These are phyloP conservation scores for Collybia sordida DNA, from an alignment of 768 basidiomycete genomes.

Conservation along the genomic window DNA sequence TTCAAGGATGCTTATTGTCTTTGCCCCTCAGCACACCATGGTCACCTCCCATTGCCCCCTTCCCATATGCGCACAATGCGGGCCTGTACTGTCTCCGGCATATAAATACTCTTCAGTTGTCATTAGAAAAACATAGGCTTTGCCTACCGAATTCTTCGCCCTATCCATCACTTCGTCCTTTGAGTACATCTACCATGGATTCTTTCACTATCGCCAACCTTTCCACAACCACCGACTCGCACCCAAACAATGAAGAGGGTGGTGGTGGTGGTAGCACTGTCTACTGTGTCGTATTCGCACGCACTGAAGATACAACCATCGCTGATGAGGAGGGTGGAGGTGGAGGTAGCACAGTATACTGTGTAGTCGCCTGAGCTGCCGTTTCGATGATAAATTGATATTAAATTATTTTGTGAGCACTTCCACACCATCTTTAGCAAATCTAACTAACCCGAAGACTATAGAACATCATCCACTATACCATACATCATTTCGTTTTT, in stretches of 20 bases:
- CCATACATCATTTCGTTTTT: neutral
- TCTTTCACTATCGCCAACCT: slow-evolving; percentile 3
- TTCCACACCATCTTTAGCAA: neutral
- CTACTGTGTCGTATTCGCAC: too few relatives aligned
- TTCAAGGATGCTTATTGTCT: too few relatives aligned
- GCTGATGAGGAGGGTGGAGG: slow-evolving; percentile 1
- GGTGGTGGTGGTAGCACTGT: too few relatives aligned
- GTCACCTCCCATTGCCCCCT: too few relatives aligned
- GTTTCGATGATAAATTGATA: neutral
- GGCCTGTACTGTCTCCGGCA: too few relatives aligned
- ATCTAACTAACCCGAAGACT: neutral
- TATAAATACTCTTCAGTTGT: too few relatives aligned
- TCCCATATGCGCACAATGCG: too few relatives aligned
- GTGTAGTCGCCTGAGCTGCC: slow-evolving; percentile 8
- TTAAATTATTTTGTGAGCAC: neutral
- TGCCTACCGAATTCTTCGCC: slow-evolving; percentile 1
- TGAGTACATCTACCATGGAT: neutral
- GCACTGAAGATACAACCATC: neutral
- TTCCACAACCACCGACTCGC: neutral
- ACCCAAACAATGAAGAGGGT: neutral
- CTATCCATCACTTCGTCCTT: neutral
- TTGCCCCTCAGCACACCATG: too few relatives aligned
- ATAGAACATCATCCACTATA: neutral
- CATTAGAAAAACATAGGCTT: neutral
- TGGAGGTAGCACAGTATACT: neutral